These are phyloP conservation scores for Malassezia arunalokei DNA, from an alignment of 1,284 basidiomycete genomes.

Conservation along the genomic window DNA sequence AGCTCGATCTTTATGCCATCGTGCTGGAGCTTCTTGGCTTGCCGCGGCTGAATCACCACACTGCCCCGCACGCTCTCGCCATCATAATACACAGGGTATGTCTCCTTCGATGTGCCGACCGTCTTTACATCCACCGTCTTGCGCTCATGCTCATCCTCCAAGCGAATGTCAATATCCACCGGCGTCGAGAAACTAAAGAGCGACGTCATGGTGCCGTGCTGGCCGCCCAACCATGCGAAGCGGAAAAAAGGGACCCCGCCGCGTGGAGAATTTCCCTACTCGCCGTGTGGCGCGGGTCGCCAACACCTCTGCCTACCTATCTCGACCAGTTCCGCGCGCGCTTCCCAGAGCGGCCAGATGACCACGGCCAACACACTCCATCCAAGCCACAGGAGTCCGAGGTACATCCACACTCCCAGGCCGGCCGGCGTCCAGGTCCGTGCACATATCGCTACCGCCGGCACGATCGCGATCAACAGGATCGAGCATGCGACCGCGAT, in stretches of 20 bases:
- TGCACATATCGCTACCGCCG: conserved; percentile 25
- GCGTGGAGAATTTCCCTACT: too few species aligned
- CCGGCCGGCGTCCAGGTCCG: conserved; percentile 29
- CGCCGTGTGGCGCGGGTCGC: too few species aligned
- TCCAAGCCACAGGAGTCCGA: conserved; percentile 70
- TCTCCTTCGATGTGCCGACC: conserved; percentile 67
- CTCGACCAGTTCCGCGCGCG: conserved; percentile 47
- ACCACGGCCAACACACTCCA: conserved; percentile 57
- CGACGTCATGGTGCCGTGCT: conserved; percentile 55
- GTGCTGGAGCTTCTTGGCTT: conserved; percentile 87
- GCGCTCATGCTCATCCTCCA: conserved; percentile 67
- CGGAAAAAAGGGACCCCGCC: too few species aligned
- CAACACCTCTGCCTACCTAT: neutral
- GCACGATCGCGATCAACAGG: conserved; percentile 31
- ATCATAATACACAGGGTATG: conserved; percentile 88
- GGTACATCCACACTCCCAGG: conserved; percentile 34
- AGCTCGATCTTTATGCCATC: conserved; percentile 98
- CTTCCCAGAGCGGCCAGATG: conserved; percentile 73
- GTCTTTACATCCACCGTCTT: conserved; percentile 56
- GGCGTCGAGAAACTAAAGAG: conserved; percentile 78
- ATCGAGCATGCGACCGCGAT: conserved; percentile 24
- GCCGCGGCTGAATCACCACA: conserved; percentile 73
- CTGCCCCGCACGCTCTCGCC: conserved; percentile 77
- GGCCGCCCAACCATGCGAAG: too few species aligned
- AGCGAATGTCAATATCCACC: conserved; percentile 77